Base-by-base conservation (phyloP, 345 rosid species). In the Chamaenerion angustifolium region DNA sequence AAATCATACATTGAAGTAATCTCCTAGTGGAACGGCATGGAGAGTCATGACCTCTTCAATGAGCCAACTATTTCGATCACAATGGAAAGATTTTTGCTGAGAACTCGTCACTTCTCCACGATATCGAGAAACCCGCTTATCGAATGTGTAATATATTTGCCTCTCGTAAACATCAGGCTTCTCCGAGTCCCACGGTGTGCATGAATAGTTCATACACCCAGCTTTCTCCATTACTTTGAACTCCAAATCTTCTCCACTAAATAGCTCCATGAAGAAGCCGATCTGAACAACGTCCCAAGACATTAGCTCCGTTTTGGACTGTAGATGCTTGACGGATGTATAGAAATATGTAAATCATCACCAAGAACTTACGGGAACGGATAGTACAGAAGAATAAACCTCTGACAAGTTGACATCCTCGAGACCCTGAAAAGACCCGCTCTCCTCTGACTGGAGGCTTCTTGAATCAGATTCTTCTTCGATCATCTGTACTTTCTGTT, bases 71-170 rank as follows among this genome's bases (percentile, higher is more conserved):
- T 76, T 82, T 54, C 54, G 73, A 53, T 80, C 89, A 11, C 76
- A 41, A 17, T 81, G 66, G 37, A 64, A 78, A 12, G 81, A 65
- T 58, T 78, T 86, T 73, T 90, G 96, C 69, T 90, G 95, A 53
- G 89, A 77, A 53, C 95, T 79, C 11, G 98, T 90, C 55, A 83
- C 96, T 69, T 86, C 98, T 68, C 96, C 98, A 61, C 85, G 67
- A 15, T 78, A 90, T 14, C 81, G 86, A 40, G 94, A 83, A 42
- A 81, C 63, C 40, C 70, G 59, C 64, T 76, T 84, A 59, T 90
- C 96, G 5, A 81, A 81, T 67, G 83, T 76, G 70, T 71, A 90
- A 71, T 69, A 73, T 52, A 78, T 71, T 68, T 90, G 98, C 67
- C 98, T 80, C 72, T 81, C 88, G 43, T 70, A 76, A 31, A 78